These are phyloP conservation scores for Amanita inopinata DNA, from an alignment of 768 basidiomycete species.

Conservation along the genomic window DNA sequence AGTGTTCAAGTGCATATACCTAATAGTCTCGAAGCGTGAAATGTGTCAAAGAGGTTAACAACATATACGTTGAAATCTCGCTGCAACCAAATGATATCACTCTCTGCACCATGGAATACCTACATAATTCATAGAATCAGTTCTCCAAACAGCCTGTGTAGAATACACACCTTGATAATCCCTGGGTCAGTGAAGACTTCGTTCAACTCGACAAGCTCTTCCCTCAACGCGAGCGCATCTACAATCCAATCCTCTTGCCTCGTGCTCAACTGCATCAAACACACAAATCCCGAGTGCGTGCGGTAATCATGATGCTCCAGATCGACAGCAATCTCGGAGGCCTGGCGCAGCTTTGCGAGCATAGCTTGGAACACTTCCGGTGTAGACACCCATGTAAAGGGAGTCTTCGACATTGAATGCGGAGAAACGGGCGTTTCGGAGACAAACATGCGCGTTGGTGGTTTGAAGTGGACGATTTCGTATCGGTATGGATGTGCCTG, in stretches of 20 bases:
- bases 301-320: conserved; percentile 90
- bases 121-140: conserved; percentile 20
- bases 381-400: conserved; percentile 66
- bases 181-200: conserved; percentile 78
- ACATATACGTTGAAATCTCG: conserved; percentile 91
- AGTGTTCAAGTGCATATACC: conserved; percentile 30
- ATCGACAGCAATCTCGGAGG: conserved; percentile 84
- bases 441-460: conserved; percentile 48
- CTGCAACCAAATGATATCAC: conserved; percentile 93
- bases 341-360: conserved; percentile 54
- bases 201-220: conserved; percentile 65
- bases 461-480: conserved; percentile 68
- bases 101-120: conserved; percentile 94
- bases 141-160: too few species aligned
- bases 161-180: conserved; percentile 67
- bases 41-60: conserved; percentile 96
- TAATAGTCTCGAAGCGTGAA: conserved; percentile 82
- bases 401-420: conserved; percentile 49
- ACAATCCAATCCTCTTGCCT: conserved; percentile 80
- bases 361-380: conserved; percentile 45
- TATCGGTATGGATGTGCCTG: conserved; percentile 72
- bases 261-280: conserved; percentile 88
- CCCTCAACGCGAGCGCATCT: conserved; percentile 68
- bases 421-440: conserved; percentile 44
- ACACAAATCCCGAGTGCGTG: conserved; percentile 79